phyloP scores from a whole-genome alignment of 2,329 filamentous ascomycete species.

The Cladosporium sp. region DNA sequence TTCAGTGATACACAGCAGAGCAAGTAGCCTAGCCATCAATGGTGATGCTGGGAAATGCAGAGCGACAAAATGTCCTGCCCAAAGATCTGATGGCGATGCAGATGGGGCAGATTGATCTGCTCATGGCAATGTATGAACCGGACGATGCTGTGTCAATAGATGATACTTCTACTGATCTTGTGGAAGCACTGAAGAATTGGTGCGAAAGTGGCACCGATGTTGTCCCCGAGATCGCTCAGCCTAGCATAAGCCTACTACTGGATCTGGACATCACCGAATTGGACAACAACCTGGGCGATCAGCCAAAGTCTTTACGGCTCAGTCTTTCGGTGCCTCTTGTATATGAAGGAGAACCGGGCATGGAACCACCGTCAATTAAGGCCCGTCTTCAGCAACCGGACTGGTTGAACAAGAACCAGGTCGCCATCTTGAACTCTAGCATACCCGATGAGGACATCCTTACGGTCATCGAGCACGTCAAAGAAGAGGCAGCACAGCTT shows the following conservation, averaged over 20 bases:
- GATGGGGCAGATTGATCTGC: conserved; percentile 42
- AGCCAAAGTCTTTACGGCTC: conserved; percentile 28
- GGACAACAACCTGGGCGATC: neutral
- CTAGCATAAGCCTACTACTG: conserved; percentile 5
- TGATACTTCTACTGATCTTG: conserved; percentile 4
- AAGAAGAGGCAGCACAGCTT: conserved; percentile 33
- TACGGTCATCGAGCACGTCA: conserved; percentile 43
- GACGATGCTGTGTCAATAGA: conserved; percentile 34
- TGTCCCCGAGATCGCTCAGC: neutral
- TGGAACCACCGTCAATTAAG: conserved; percentile 40
- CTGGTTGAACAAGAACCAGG: conserved; percentile 51
- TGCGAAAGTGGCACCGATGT: conserved; percentile 13
- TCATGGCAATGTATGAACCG: conserved; percentile 49
- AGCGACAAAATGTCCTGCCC: conserved; percentile 9
- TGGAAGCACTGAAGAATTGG: conserved; percentile 15
- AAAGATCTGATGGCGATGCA: conserved; percentile 14
- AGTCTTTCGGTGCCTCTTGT: conserved; percentile 35
- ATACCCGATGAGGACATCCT: conserved; percentile 46
- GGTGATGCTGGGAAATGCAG: neutral
- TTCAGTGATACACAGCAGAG: neutral
- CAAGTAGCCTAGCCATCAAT: neutral
- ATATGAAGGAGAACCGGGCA: conserved; percentile 11
- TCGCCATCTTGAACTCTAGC: conserved; percentile 34
- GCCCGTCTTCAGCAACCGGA: conserved; percentile 46
- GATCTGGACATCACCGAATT: conserved; percentile 1